These are phyloP conservation scores for Fusarium haematococcum DNA, from an alignment of 2,329 filamentous ascomycete genomes.

Conservation along the genomic window DNA sequence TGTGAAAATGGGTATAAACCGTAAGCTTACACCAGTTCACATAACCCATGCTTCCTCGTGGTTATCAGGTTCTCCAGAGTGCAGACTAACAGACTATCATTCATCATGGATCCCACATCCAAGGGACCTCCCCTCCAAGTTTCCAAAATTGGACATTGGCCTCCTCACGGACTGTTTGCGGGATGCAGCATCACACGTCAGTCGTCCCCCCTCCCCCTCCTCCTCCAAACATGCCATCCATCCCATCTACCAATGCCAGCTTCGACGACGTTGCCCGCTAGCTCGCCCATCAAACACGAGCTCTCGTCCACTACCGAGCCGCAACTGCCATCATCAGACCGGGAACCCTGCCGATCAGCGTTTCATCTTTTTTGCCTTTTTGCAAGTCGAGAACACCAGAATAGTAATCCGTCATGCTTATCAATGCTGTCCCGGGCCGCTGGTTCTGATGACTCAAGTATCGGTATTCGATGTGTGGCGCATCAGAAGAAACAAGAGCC, in stretches of 20 bases:
- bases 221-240: background rate
- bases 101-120: conserved; percentile 22
- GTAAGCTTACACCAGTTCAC: background rate
- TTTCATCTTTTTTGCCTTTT: conserved; percentile 34
- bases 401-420: conserved; percentile 17
- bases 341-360: conserved; percentile 32
- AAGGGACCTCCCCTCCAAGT: conserved; percentile 12
- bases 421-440: background rate
- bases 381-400: conserved; percentile 6
- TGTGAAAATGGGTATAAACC: background rate
- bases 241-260: background rate
- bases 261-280: conserved; percentile 2
- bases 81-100: background rate
- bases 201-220: conserved; percentile 8
- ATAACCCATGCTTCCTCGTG: background rate
- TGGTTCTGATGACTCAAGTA: background rate
- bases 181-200: conserved; percentile 35
- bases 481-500: background rate
- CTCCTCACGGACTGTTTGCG: conserved; percentile 16
- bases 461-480: background rate
- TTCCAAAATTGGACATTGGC: conserved; percentile 34
- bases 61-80: background rate
- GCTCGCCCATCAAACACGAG: conserved; percentile 23
- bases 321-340: conserved; percentile 23
- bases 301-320: conserved; percentile 22